Evolutionary conservation across 352 stramenopile species (phyloP), one percentile per base, ranked within the genome.

Genomic region (Saprolegnia diclina): DNA sequence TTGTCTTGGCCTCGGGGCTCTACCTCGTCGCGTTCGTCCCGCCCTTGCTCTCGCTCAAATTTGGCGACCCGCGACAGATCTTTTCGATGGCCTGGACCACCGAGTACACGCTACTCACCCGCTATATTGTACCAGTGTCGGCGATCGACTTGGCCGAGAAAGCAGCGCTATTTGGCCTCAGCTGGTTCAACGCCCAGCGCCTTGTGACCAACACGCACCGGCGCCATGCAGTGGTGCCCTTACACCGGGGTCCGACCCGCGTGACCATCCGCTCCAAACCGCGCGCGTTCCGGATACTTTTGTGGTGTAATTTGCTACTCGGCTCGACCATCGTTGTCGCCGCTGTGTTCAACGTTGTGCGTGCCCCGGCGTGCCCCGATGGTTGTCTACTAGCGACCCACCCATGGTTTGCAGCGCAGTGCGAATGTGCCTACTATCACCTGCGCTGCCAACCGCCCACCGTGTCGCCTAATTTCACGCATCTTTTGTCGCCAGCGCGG

Each of bases 11-110:
- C 24, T 29, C 46, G n/a, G 46, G 46, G 46, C 5, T 54, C 2
- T 54, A 54, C 46, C 24, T 54, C n/a, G 24, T 54, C 2, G n/a
- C 24, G n/a, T 54, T 54, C 24, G 24, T 54, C 24, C 46, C 46
- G n/a, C 46, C n/a, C n/a, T 54, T 54, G 46, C 46, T 54, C n/a
- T 22, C 46, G 24, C n/a, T 54, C 46, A 54, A 54, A 29, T 54
- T 54, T 54, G n/a, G 46, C 2, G 46, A 22, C 5, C 24, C n/a
- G n/a, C 46, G 46, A 29, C 46, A 54, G 24, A 5, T 5, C 2
- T 54, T 29, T 54, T 54, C 46, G 5, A 54, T 54, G 46, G n/a
- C n/a, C n/a, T 54, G 46, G 46, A 54, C 46, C 24, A 54, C 29
- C 24, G 24, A 54, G 46, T 54, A 54, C 46, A 54, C 46, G n/a